Base-by-base conservation (phyloP, 2,329 filamentous ascomycete species). In the Scytalidium sp. region DNA sequence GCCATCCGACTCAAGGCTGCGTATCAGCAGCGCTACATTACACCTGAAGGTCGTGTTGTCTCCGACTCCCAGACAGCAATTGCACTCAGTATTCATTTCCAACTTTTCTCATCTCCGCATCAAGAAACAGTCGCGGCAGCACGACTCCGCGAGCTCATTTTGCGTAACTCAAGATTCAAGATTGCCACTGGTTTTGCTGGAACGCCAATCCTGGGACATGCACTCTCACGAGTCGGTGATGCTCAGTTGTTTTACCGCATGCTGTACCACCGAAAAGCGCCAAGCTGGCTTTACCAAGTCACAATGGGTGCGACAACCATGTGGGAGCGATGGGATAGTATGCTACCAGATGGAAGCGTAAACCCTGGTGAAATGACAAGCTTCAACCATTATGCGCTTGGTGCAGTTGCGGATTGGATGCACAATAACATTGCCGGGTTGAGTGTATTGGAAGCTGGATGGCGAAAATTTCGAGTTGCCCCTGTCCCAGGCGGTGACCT, bases 231-330 rank as follows among this genome's bases (percentile, higher is more conserved):
- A 3, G 40, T 50, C 1, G 52, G 49, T 1, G 44, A 58, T 10
- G 49, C 46, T 3, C 57, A 57, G 19, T 25, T 63, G 2, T 61
- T 60, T 19, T 72, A 72, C 47, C 62, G 65, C 8, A 72, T 73
- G 66, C 56, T 73, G 2, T 54, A 67, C 2, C 62, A 69, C 43
- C 64, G 62, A 4, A 50, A 59, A 13, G 67, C 64, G 27, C 69
- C 69, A 0, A 64, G 45, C 11, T 62, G 60, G 60, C 27, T 62
- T 3, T 62, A 61, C 39, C 53, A 58, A 3, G 53, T 62, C 17
- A 58, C 56, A 1, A 62, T 62, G 58, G 60, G 60, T 11, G 59
- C 57, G 5, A 62, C 60, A 3, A 62, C 59, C 7, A 59, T 58
- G 48, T 59, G 58, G 60, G 60, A 62, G 40, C 32, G 60, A 15